These are phyloP conservation scores for Houttuynia cordata DNA, from an alignment of 164 flowering plant species.

Conservation along the genomic window DNA sequence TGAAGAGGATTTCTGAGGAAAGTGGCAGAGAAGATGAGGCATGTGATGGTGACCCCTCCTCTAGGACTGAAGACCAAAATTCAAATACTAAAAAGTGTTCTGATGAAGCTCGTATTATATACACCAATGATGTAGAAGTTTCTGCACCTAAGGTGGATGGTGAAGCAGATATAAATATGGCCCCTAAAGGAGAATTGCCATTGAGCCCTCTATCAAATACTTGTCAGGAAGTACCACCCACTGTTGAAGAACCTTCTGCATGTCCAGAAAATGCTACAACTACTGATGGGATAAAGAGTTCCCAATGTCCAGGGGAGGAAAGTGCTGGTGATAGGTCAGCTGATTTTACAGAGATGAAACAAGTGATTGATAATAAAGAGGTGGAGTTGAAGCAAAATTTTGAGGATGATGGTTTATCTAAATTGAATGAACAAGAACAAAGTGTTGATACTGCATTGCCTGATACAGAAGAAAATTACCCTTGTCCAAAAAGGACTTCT, in stretches of 20 bases:
- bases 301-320: background rate
- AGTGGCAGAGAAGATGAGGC: slow-evolving; percentile 1
- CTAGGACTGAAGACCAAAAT: slow-evolving; percentile 10
- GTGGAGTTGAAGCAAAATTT: slow-evolving; percentile 1
- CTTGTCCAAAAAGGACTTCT: background rate
- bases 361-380: slow-evolving; percentile 16
- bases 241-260: slow-evolving; percentile 7
- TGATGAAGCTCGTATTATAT: slow-evolving; percentile 1
- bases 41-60: slow-evolving; percentile 11
- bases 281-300: background rate
- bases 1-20: background rate
- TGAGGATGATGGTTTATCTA: slow-evolving; percentile 11
- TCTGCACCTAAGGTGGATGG: slow-evolving; percentile 5
- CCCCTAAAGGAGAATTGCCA: background rate
- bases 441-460: slow-evolving; percentile 10
- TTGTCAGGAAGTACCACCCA: slow-evolving; percentile 5
- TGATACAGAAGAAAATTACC: slow-evolving; percentile 9
- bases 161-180: background rate
- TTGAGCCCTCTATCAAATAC: slow-evolving; percentile 1
- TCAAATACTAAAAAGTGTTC: slow-evolving; percentile 4
- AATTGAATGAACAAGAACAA: slow-evolving; percentile 8
- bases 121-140: slow-evolving; percentile 1
- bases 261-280: slow-evolving; percentile 2
- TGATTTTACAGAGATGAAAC: slow-evolving; percentile 12
- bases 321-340: background rate